These are phyloP conservation scores for Russula olivacea DNA, from an alignment of 768 basidiomycete species.

Conservation along the genomic window DNA sequence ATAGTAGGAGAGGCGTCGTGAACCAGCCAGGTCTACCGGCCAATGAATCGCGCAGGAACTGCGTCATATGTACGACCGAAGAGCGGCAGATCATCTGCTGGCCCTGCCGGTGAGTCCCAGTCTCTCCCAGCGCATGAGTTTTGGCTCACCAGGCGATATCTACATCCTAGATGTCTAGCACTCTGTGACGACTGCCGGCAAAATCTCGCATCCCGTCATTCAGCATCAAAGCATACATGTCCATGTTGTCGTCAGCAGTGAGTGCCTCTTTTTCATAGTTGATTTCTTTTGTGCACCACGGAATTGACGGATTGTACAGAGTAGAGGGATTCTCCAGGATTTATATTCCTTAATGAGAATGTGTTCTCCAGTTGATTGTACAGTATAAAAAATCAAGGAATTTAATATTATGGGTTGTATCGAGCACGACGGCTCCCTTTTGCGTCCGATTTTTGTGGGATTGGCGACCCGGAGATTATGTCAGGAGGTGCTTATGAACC, in stretches of 20 bases:
- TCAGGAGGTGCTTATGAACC: no score
- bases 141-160: background rate
- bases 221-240: conserved; percentile 55
- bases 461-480: no score
- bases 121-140: background rate
- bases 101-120: conserved; percentile 63
- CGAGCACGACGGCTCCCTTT: no score
- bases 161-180: conserved; percentile 38
- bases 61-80: conserved; percentile 70
- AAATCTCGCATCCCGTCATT: conserved; percentile 48
- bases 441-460: no score
- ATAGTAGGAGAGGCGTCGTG: conserved; percentile 29
- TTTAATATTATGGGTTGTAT: no score
- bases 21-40: conserved; percentile 5
- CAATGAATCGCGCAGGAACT: conserved; percentile 35
- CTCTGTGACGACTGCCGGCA: conserved; percentile 64
- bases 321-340: no score
- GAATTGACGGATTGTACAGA: no score
- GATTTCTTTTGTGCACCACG: no score
- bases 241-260: conserved; percentile 56
- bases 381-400: no score
- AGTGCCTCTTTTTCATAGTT: conserved; percentile 19
- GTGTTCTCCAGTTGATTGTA: no score
- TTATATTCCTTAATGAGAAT: no score
- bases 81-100: conserved; percentile 71